Percentiles rank a stretch among this genome's conserved stretches.
phyloP scores from a whole-genome alignment of 139 green algal species.

The Ettlia oleoabundans region DNA sequence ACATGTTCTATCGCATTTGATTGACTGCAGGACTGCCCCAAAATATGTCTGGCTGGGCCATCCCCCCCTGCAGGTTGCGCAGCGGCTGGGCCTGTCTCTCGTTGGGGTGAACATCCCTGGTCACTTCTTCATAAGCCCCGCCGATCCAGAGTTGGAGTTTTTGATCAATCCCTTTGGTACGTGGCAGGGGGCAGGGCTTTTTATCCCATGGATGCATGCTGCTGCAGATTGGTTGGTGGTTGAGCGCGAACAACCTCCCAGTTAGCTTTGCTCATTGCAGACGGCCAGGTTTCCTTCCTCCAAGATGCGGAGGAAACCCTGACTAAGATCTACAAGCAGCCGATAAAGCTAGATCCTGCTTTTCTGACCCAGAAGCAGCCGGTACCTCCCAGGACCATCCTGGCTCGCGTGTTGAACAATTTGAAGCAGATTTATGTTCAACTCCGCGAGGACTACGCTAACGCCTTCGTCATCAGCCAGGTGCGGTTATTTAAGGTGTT shows the following conservation, averaged over 20 bases:
- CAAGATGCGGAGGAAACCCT: slow-evolving; percentile 62
- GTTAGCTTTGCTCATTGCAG: too few species aligned
- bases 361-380: slow-evolving; percentile 32
- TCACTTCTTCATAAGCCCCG: slow-evolving; percentile 67
- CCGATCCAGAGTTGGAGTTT: slow-evolving; percentile 19
- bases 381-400: slow-evolving; percentile 39
- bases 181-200: neutral
- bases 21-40: too few species aligned
- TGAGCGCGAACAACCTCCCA: too few species aligned
- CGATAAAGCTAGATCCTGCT: slow-evolving; percentile 48
- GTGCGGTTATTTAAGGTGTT: too few species aligned
- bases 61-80: slow-evolving; percentile 3
- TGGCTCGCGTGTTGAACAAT: slow-evolving; percentile 61
- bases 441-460: neutral
- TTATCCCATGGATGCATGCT: slow-evolving; percentile 28
- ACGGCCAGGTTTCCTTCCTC: slow-evolving; percentile 51
- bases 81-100: slow-evolving; percentile 14
- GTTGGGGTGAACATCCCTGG: slow-evolving; percentile 58
- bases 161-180: slow-evolving; percentile 48
- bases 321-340: slow-evolving; percentile 14
- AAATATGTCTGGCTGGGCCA: too few species aligned
- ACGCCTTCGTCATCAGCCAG: slow-evolving; percentile 7
- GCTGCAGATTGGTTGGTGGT: too few species aligned
- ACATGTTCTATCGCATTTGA: too few species aligned
- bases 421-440: slow-evolving; percentile 35